Evolutionary conservation across 768 basidiomycete genomes (phyloP).

Genomic region (Pulveroboletus sp.): DNA sequence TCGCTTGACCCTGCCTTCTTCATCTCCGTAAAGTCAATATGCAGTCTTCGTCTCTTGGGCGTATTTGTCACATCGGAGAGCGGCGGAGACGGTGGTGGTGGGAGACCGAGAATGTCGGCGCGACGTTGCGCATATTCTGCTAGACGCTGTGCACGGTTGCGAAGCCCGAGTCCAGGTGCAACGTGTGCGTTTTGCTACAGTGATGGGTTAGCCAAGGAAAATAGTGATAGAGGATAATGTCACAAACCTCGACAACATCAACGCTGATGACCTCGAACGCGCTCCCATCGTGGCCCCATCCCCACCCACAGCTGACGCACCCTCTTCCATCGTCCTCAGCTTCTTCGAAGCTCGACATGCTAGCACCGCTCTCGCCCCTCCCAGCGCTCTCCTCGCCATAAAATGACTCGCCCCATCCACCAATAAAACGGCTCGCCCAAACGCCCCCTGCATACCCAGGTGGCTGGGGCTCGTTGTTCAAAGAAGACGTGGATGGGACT

Average conservation of each 20-base stretch:
- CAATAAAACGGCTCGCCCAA: conserved; percentile 40
- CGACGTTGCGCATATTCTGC: conserved; percentile 66
- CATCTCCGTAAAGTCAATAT: conserved; percentile 22
- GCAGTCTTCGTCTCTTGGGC: conserved; percentile 30
- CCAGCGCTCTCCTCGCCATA: conserved; percentile 31
- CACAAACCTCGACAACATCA: conserved; percentile 60
- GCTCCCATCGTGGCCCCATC: conserved; percentile 75
- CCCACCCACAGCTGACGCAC: conserved; percentile 70
- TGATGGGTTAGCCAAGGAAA: conserved; percentile 3
- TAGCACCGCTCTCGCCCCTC: conserved; percentile 22
- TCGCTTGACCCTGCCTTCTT: conserved; percentile 22
- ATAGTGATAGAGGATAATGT: background rate
- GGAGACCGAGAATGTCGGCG: conserved; percentile 38
- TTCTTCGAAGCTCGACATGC: conserved; percentile 32
- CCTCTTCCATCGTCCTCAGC: conserved; percentile 58
- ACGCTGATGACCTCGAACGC: conserved; percentile 69
- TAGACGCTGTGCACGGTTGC: conserved; percentile 65
- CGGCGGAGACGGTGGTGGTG: conserved; percentile 26
- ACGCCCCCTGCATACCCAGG: conserved; percentile 29
- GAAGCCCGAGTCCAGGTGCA: conserved; percentile 50
- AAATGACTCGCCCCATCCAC: conserved; percentile 39
- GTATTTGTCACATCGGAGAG: conserved; percentile 33
- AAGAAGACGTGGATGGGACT: conserved; percentile 24
- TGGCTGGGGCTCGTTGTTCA: conserved; percentile 21
- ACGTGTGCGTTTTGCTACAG: conserved; percentile 51